Evolutionary conservation across 1,139 yeast genomes (phyloP).

Genomic region (Blastobotrys buckinghamii): DNA sequence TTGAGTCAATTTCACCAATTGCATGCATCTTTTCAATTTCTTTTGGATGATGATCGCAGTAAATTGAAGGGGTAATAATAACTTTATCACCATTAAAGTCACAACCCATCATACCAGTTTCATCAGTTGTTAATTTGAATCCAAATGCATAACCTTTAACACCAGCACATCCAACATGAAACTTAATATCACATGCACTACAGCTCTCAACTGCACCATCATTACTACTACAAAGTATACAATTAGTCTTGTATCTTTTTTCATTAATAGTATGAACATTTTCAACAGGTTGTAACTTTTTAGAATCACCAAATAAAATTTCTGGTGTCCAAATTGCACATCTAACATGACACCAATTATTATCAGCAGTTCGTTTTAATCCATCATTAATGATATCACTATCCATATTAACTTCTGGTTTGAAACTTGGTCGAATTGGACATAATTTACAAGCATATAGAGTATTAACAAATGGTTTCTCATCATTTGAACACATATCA

Average conservation of each 20-base stretch:
- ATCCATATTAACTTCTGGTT: constrained; percentile 42
- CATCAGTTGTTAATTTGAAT: constrained; percentile 22
- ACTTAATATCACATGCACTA: constrained; percentile 36
- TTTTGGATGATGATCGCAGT: constrained; percentile 29
- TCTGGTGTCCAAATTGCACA: constrained; percentile 59
- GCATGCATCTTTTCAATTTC: constrained; percentile 19
- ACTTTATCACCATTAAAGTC: constrained; percentile 36
- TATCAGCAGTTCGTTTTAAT: constrained; percentile 61
- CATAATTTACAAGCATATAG: constrained; percentile 64
- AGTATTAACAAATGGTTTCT: constrained; percentile 53
- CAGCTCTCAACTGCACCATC: constrained; percentile 43
- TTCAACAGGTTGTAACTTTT: constrained; percentile 42
- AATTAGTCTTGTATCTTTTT: constrained; percentile 26
- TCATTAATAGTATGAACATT: constrained; percentile 27
- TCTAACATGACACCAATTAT: constrained; percentile 74
- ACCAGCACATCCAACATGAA: constrained; percentile 67
- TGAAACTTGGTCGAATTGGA: constrained; percentile 46
- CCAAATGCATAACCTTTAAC: constrained; percentile 29
- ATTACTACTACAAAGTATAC: constrained; percentile 37
- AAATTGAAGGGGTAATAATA: constrained; percentile 28
- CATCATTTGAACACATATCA: constrained; percentile 71
- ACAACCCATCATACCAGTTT: neutral
- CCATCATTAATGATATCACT: constrained; percentile 51
- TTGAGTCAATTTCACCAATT: constrained; percentile 23
- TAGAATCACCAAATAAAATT: constrained; percentile 39